Base-by-base conservation (phyloP, 2,329 filamentous ascomycete species). In the Aspergillus spinulosporus region DNA sequence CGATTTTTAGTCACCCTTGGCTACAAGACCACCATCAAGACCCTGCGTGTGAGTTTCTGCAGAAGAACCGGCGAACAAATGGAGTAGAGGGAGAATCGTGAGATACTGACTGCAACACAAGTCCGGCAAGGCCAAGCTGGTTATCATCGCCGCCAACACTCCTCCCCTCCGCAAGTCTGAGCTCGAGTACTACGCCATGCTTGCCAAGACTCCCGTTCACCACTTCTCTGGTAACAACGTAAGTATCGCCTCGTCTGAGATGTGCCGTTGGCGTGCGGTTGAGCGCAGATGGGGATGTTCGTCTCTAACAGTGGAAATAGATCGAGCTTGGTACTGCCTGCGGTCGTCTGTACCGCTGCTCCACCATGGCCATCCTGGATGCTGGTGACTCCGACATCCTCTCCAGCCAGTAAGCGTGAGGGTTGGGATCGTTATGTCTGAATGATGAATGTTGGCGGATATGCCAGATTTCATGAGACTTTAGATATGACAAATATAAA, bases 201-300 rank as follows among this genome's bases (percentile, higher is more conserved):
- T 96, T 72, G 88, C 87, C 78, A 96, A 97, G 88, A 90, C 88
- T 72, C 87, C 89, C 66, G 93, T 97, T 73, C 93, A 97, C 85
- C 94, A 99, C 85, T 97, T 97, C 83, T 85, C 85, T 69, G 94
- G 94, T 74, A 96, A 95, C 88, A 97, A 97, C 87, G 93, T 97
- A 88, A 88, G 93, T 91, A 47, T 40, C 59, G 48, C 43, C 29
- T 59, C 28, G 49, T 58, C 14, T 11, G 34, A 42, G 34, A n/a
- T 12, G 7, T 21, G 5, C 44, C 3, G 15, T 15, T 12, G 36
- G 31, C 36, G n/a, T 34, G 29, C 37, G 26, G 29, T 21, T 36
- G 21, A n/a, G 21, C 63, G 61, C 59, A 58, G 62, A 64, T 58
- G 57, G 62, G 63, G 21, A 65, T 47, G 21, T 36, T 14, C 56